These are phyloP conservation scores for Fragaria nilgerrensis DNA, from an alignment of 306 rosid genomes.

Conservation along the genomic window DNA sequence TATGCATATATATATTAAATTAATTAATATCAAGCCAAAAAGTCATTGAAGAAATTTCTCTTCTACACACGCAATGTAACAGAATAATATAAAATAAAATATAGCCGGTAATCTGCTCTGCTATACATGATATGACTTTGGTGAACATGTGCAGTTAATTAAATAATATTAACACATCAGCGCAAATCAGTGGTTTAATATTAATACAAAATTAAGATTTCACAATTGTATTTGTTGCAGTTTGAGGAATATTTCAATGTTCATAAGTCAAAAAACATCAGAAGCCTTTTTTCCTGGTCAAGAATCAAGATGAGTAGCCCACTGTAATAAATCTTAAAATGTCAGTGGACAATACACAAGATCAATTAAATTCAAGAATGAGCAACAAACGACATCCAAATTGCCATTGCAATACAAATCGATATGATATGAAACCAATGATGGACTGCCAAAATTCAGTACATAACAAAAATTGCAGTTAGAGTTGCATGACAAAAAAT, in stretches of 20 bases:
- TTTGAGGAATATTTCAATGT: not conserved
- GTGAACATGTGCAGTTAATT: not conserved
- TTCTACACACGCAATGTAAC: not conserved
- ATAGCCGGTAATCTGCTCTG: not conserved
- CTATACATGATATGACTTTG: not conserved
- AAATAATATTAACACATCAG: not conserved
- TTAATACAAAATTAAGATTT: not conserved
- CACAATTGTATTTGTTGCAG: not conserved
- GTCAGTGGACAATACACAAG: not conserved
- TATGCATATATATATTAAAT: not conserved
- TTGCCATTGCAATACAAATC: slow-evolving; percentile 11
- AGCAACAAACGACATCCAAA: slow-evolving; percentile 12
- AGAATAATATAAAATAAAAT: not conserved
- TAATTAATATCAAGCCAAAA: not conserved
- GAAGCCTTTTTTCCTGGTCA: not conserved
- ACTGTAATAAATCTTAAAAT: not conserved
- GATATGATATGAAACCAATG: slow-evolving; percentile 3
- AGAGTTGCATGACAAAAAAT: not conserved
- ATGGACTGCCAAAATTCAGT: slow-evolving; percentile 13
- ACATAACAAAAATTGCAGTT: not conserved
- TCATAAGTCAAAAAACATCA: not conserved
- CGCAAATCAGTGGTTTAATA: not conserved
- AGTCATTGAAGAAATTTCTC: not conserved
- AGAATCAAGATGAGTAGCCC: not conserved
- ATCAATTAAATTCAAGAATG: not conserved